A percentile compares a stretch with the other conserved stretches of the same genome.
Evolutionary conservation across 192 early-diverging fungal genomes (phyloP).

Genomic region (Backusella morwellensis): DNA sequence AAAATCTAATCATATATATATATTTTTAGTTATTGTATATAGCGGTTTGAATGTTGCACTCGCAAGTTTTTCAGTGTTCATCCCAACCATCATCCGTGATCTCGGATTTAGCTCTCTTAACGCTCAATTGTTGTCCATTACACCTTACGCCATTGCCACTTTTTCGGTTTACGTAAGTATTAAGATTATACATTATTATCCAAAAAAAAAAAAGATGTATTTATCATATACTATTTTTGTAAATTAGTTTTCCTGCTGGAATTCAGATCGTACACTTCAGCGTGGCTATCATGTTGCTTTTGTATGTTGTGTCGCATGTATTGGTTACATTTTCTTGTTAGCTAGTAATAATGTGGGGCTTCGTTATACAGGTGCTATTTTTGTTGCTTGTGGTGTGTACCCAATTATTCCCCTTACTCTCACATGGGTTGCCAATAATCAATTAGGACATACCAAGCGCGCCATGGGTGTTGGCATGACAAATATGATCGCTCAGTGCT

Average conservation of each 20-base stretch:
- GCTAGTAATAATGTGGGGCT: slow-evolving; percentile 33
- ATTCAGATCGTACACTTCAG: slow-evolving; percentile 49
- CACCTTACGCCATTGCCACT: slow-evolving; percentile 4
- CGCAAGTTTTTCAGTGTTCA: slow-evolving; percentile 48
- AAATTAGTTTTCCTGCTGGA: slow-evolving; percentile 35
- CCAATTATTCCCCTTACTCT: slow-evolving; percentile 41
- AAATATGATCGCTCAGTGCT: slow-evolving; percentile 51
- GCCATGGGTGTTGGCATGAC: slow-evolving; percentile 53
- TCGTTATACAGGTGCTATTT: slow-evolving; percentile 7
- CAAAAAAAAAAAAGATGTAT: slow-evolving; percentile 45
- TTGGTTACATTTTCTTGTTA: slow-evolving; percentile 48
- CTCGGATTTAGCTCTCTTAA: slow-evolving; percentile 30
- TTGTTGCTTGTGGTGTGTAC: slow-evolving; percentile 43
- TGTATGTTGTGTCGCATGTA: slow-evolving; percentile 15
- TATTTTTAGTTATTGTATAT: slow-evolving; percentile 17
- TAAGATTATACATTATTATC: neutral
- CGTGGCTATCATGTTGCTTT: slow-evolving; percentile 38
- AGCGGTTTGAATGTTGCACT: slow-evolving; percentile 47
- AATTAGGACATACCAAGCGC: slow-evolving; percentile 57
- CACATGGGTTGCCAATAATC: slow-evolving; percentile 60
- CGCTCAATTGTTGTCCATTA: slow-evolving; percentile 16
- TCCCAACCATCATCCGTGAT: slow-evolving; percentile 45
- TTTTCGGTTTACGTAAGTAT: slow-evolving; percentile 37
- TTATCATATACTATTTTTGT: neutral
- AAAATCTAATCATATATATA: neutral